Evolutionary conservation across 169 alveolate genomes (phyloP), one percentile per base, ranked within the genome.

Genomic region (Cryptosporidium sp.): DNA sequence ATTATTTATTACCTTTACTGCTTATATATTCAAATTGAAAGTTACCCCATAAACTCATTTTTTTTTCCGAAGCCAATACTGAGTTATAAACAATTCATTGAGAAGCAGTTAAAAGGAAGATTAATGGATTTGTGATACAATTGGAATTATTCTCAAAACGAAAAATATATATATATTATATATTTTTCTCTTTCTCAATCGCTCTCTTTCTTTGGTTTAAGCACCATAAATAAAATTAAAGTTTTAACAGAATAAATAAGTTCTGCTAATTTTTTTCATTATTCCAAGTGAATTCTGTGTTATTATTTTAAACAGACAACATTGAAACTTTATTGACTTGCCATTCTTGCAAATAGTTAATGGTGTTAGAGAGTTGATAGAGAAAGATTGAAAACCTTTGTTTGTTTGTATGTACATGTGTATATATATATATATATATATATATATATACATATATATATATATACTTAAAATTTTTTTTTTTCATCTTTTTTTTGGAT

Each of bases 141-240:
- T 26, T 56, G 67, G 67, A 56, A 23, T 16, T n/a, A 21, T 26
- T 56, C 7, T 9, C 35, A 10, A 56, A 29, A 56, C 67, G 29
- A 26, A 56, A 56, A 26, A 56, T 56, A 56, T 56, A 56, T 56
- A 56, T 23, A 56, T 56, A 56, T 56, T 26, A 48, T 56, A 56
- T 56, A 26, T 56, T 23, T 56, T 56, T 56, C 67, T 56, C 67
- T 26, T 26, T n/a, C 67, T 56, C 67, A 56, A n/a, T 26, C 67
- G n/a, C 67, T n/a, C 67, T 56, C 67, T 56, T 26, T 56, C 67
- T 1, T 56, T 8, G 35, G 26, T 56, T 56, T 2, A 3, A 56
- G 21, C 56, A 10, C 67, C 67, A 56, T 26, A 56, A 26, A 56
- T 5, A 37, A n/a, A 12, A n/a, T 56, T 56, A 23, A 56, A 10